These are phyloP conservation scores for Neurospora sp. DNA, from an alignment of 495 filamentous ascomycete genomes.

Conservation along the genomic window DNA sequence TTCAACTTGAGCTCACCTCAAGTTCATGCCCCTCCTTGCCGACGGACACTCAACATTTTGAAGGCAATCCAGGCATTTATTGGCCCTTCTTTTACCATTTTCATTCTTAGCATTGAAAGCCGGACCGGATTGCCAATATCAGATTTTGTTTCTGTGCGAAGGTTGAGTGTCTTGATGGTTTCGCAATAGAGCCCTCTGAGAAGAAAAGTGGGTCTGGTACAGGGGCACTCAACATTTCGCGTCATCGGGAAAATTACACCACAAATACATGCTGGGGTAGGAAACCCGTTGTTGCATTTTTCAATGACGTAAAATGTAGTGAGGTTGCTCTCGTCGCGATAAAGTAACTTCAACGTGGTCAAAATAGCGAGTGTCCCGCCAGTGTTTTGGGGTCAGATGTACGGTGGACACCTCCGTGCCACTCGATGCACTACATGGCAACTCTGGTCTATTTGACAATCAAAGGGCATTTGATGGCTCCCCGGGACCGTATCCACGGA, in stretches of 20 bases:
- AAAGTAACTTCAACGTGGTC: not conserved
- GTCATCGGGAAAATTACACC: not conserved
- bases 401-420: too few species aligned
- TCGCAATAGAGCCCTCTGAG: not conserved
- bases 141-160: not conserved
- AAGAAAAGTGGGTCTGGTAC: not conserved
- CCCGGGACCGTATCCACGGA: too few species aligned
- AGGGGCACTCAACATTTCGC: not conserved
- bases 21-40: not conserved
- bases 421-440: too few species aligned
- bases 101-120: fast-evolving
- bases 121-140: fast-evolving
- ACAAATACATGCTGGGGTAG: not conserved
- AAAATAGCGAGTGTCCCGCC: not conserved
- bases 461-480: too few species aligned
- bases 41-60: not conserved
- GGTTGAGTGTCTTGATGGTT: not conserved
- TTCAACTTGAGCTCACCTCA: not conserved
- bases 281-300: too few species aligned
- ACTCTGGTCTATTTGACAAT: too few species aligned
- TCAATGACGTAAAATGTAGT: too few species aligned
- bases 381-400: too few species aligned
- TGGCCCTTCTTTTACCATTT: fast-evolving
- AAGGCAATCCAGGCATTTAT: not conserved
- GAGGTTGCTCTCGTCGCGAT: not conserved